Evolutionary conservation across 2,329 filamentous ascomycete species (phyloP), one percentile per base, ranked within the genome.

Genomic region (Monilinia vaccinii-corymbosi): DNA sequence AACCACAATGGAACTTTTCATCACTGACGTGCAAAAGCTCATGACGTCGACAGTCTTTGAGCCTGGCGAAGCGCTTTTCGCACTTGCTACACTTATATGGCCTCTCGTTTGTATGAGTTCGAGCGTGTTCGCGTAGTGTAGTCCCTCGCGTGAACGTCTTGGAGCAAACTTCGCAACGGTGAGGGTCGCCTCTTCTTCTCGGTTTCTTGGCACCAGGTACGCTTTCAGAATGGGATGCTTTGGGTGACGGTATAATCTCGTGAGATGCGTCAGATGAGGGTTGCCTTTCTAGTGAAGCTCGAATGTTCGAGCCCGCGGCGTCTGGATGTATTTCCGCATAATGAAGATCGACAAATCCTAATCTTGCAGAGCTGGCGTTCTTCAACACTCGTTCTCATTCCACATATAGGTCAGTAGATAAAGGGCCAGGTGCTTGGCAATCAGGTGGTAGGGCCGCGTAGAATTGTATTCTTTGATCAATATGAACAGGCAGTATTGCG

Each of bases 1-100:
- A 4, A 18, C 5, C 1, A 23, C 55, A 58, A 0, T 1, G 0
- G 0, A n/a, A 14, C 16, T 2, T 7, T 6, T 28, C 4, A 2
- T 2, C 31, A 21, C 14, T 4, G 6, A 4, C 0, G n/a, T 52
- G 38, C n/a, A 52, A 11, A 3, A 4, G 36, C 23, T 46, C 10
- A 1, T 58, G 47, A 5, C 47, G 47, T 11, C 11, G 10, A 34
- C 31, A 34, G 9, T 58, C 47, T 5, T 52, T 45, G 14, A 2
- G 28, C 21, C 47, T 58, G 0, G 47, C 6, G 9, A 52, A 58
- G 3, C 7, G 3, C 4, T 52, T 52, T 10, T 3, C 1, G 3
- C 47, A 58, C 10, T 7, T 25, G 2, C 9, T 11, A 11, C 47
- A 58, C 10, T 36, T 16, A n/a, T 31, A 52, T 21, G 47, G 47